Base-by-base conservation (phyloP, 306 rosid genomes). In the Rosa rugosa region DNA sequence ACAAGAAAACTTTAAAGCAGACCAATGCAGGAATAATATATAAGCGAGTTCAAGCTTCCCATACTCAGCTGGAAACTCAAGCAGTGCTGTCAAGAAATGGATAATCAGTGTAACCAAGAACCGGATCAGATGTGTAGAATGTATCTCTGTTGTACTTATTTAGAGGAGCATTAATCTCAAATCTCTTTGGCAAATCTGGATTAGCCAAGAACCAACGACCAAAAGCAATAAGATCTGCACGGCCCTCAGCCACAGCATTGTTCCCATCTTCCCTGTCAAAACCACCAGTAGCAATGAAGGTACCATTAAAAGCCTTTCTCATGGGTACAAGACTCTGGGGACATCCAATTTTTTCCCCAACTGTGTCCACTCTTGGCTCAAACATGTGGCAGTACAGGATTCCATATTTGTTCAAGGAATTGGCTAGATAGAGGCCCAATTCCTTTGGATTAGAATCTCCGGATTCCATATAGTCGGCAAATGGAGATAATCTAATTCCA, bases 401-500 rank as follows among this genome's bases (percentile, higher is more conserved):
- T n/a, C 84, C 86, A n/a, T 78, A 75, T 45, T 91, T 71, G 20
- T 70, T 86, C 71, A 89, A 59, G 0, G 82, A 64, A 3, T 57
- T 57, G 0, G 82, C 93, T 87, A 91, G 74, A 81, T 85, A 71
- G 23, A 88, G 46, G 25, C 84, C 92, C 46, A 91, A 64, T 42
- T 87, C 86, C 27, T 60, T 22, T 11, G 93, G 97, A 72, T 88
- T 47, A 0, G 93, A 83, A 62, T 91, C 93, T 31, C 75, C 85
- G 1, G 87, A 84, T 20, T 79, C 87, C 27, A 27, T 27, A 27
- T 27, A 27, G 27, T 27, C 27, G 27, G 27, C 27, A 20, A 83
- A 91, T 17, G 97, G 92, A 2, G 97, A 91, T 3, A 87, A 83
- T 67, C 93, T 83, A 7, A 91, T 79, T 44, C 93, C 93, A 27